Conservation (phyloP, 1,284 basidiomycete species). For the Caloboletus inedulis region DNA sequence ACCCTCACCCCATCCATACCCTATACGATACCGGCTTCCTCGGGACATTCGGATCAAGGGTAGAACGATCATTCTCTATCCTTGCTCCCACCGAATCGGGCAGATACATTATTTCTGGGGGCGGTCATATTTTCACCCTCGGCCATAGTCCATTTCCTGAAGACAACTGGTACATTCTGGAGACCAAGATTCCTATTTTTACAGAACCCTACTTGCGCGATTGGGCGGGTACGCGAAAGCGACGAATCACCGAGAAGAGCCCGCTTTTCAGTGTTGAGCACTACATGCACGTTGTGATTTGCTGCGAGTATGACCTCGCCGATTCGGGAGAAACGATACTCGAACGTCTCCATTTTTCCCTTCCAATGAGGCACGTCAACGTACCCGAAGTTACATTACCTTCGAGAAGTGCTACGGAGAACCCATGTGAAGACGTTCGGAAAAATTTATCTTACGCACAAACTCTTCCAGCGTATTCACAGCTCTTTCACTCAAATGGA, state of each 20-base stretch:
- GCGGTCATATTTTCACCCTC: slow-evolving; percentile 43
- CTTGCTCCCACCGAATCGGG: slow-evolving; percentile 45
- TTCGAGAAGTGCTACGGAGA: slow-evolving; percentile 15
- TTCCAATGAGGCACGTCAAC: slow-evolving; percentile 57
- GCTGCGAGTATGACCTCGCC: slow-evolving; percentile 52
- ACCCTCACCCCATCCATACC: slow-evolving; percentile 48
- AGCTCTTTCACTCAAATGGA: slow-evolving; percentile 70
- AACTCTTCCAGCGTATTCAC: slow-evolving; percentile 68
- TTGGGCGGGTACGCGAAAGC: slow-evolving; percentile 43
- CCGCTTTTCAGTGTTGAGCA: slow-evolving; percentile 63
- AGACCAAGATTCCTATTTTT: slow-evolving; percentile 50
- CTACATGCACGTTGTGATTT: slow-evolving; percentile 49
- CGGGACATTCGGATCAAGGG: slow-evolving; percentile 24
- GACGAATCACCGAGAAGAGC: slow-evolving; percentile 46
- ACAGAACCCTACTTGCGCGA: slow-evolving; percentile 29
- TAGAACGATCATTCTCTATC: slow-evolving; percentile 50
- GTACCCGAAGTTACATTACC: slow-evolving; percentile 26
- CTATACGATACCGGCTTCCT: slow-evolving; percentile 55
- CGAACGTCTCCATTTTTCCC: slow-evolving; percentile 40
- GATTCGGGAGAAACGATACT: slow-evolving; percentile 33
- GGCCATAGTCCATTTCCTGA: slow-evolving; percentile 4
- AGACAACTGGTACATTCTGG: slow-evolving; percentile 60
- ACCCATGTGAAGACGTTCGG: slow-evolving; percentile 12
- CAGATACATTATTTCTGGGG: slow-evolving; percentile 43
- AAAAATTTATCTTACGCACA: slow-evolving; percentile 34